phyloP scores from a whole-genome alignment of 352 stramenopile species.

The Phytophthora sojae region DNA sequence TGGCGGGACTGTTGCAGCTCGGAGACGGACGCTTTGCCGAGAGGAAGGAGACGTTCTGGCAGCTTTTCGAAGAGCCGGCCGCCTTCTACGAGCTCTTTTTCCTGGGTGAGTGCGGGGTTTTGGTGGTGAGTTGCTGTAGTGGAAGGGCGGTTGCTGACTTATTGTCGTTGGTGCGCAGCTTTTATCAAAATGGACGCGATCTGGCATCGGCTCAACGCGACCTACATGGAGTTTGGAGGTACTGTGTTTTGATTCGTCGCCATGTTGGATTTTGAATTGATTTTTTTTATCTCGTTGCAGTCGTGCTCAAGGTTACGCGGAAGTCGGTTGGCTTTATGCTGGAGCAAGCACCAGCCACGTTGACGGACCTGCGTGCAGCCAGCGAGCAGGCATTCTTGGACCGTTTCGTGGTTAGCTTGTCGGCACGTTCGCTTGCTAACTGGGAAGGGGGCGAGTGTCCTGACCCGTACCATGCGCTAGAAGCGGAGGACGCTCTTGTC shows the following conservation, averaged over 20 bases:
- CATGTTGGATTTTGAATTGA: background rate
- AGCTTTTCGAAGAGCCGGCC: constrained; percentile 84
- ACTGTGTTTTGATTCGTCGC: background rate
- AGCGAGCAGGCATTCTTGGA: constrained; percentile 75
- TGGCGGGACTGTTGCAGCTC: constrained; percentile 72
- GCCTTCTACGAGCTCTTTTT: constrained; percentile 88
- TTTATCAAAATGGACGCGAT: constrained; percentile 88
- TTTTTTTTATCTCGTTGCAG: constrained; percentile 37
- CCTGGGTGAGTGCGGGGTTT: constrained; percentile 35
- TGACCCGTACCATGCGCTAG: constrained; percentile 66
- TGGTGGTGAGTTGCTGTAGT: background rate
- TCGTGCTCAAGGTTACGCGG: constrained; percentile 77
- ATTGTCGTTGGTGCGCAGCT: constrained; percentile 26
- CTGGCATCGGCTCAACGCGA: constrained; percentile 83
- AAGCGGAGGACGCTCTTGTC: constrained; percentile 65
- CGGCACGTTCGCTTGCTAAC: constrained; percentile 59
- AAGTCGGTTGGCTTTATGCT: constrained; percentile 71
- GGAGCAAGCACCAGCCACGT: constrained; percentile 52
- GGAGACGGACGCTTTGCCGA: constrained; percentile 66
- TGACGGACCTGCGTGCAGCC: constrained; percentile 62
- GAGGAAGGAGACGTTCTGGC: constrained; percentile 60
- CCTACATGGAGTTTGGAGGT: constrained; percentile 90
- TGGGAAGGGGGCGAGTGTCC: constrained; percentile 81
- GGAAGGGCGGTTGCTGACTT: background rate
- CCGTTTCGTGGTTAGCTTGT: constrained; percentile 68